These are phyloP conservation scores for Xerocomellus amylosporus DNA, from an alignment of 768 basidiomycete species.

Conservation along the genomic window DNA sequence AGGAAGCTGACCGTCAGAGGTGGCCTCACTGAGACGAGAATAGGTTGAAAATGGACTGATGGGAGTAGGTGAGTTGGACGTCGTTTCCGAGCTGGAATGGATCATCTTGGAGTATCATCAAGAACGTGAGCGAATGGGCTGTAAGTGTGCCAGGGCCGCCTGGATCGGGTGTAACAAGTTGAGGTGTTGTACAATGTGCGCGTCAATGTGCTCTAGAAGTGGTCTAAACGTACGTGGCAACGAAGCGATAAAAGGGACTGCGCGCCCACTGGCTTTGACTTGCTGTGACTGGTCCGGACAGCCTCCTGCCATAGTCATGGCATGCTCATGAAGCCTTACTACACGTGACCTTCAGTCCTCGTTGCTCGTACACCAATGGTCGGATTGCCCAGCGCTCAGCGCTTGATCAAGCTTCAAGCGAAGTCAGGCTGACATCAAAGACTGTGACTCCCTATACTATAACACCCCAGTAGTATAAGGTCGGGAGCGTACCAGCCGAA, in stretches of 20 bases:
- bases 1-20: conserved; percentile 44
- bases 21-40: conserved; percentile 45
- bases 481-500: no score
- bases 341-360: conserved; percentile 19
- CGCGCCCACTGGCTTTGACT: background rate
- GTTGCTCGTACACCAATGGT: no score
- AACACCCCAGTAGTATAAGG: no score
- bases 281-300: conserved; percentile 8
- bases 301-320: background rate
- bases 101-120: conserved; percentile 29
- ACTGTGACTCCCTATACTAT: no score
- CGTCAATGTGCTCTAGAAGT: background rate
- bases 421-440: no score
- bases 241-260: background rate
- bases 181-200: background rate
- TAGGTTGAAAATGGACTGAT: conserved; percentile 41
- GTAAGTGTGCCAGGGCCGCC: background rate
- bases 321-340: background rate
- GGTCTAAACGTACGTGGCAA: background rate
- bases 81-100: conserved; percentile 36
- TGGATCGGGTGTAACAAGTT: background rate
- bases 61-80: conserved; percentile 32
- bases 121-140: conserved; percentile 2
- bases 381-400: no score
- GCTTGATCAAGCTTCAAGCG: no score